Evolutionary conservation across 352 stramenopile species (phyloP), one percentile per base, ranked within the genome.

Genomic region (Phytophthora europaea): DNA sequence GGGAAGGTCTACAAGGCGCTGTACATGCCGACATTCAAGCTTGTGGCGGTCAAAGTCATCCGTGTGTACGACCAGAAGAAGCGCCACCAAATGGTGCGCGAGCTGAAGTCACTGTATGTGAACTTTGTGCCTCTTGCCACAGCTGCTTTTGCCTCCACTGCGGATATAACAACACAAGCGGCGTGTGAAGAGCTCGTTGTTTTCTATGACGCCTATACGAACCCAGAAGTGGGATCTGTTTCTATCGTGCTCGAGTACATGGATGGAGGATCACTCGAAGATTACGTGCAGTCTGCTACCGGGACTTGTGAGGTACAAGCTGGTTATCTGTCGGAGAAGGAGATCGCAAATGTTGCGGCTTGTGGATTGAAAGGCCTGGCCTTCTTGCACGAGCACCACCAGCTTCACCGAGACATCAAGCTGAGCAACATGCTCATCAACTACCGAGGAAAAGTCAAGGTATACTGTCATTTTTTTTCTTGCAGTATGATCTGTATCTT

Each of bases 231-330:
- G 7, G 89, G 92, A 7, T 91, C 84, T 0, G 93, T 98, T 12
- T 97, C 88, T 6, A 98, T 99, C 54, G 87, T 98, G n/a, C 76
- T 98, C 22, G 95, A 99, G 77, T 98, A 98, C 73, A 98, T 98
- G 94, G 88, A 98, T 61, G 92, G 87, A 10, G 95, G 95, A 1
- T 98, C 92, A 8, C 78, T 98, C 1, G 89, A 98, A 76, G 83
- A 94, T 38, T 82, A 81, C 28, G 72, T 94, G 70, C 81, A 89
- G 36, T 75, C 83, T 48, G 70, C 57, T 3, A 72, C 23, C n/a
- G 57, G 68, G 60, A n/a, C 52, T 10, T 34, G 28, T 8, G 56
- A 66, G 13, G 54, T 16, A 6, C 67, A 80, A 23, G 60, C 57
- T n/a, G 65, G 62, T 7, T 73, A 79, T 20, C 61, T 83, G 6